phyloP scores from a whole-genome alignment of 176 grass and related monocot species.

The Carex littledalei region DNA sequence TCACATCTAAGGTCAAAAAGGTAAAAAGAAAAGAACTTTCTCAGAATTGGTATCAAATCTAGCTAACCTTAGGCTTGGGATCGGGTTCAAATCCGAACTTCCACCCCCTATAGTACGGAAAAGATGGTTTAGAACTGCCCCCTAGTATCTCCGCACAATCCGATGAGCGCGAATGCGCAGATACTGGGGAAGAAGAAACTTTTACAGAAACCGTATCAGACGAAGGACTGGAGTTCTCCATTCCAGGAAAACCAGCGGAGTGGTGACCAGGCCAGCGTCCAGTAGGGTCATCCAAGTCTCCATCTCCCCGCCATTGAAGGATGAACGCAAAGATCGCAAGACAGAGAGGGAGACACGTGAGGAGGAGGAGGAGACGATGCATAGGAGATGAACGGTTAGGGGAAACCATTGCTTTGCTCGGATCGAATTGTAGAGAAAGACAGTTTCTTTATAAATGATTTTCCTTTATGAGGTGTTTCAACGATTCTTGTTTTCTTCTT shows the following conservation, averaged over 20 bases:
- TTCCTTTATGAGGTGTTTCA: background rate
- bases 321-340: conserved; percentile 62
- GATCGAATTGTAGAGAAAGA: conserved; percentile 22
- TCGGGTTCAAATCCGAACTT: conserved; percentile 50
- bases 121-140: conserved; percentile 33
- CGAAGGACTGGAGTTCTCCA: conserved; percentile 37
- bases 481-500: background rate
- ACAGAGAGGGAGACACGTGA: conserved; percentile 54
- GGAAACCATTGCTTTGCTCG: conserved; percentile 9
- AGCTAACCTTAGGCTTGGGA: conserved; percentile 63
- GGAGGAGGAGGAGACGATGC: conserved; percentile 55
- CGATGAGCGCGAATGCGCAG: conserved; percentile 4
- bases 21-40: background rate
- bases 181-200: background rate
- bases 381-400: conserved; percentile 16
- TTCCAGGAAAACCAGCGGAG: conserved; percentile 37
- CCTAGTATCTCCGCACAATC: conserved; percentile 39
- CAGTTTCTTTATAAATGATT: background rate
- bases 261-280: conserved; percentile 48
- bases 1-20: background rate
- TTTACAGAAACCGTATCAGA: conserved; percentile 7
- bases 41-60: conserved; percentile 11
- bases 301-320: conserved; percentile 84
- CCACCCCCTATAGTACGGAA: conserved; percentile 78
- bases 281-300: conserved; percentile 50